Percentiles rank a stretch among this genome's conserved stretches.
Conservation (phyloP, 2,329 filamentous ascomycete genomes). For the Verruconis gallopava region DNA sequence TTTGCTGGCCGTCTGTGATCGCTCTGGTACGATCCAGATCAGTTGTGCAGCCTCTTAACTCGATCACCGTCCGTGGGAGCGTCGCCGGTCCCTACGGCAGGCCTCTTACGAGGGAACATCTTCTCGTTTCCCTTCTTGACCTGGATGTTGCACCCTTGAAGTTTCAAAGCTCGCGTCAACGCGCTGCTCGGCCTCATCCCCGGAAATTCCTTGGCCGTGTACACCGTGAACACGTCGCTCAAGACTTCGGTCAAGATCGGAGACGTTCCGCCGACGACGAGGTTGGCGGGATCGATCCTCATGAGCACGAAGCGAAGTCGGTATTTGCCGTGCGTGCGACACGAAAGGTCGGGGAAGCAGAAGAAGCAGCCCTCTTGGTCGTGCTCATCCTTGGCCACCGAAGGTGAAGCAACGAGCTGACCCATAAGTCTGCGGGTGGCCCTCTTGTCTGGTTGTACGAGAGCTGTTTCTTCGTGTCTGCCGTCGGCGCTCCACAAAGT, state of each 20-base stretch:
- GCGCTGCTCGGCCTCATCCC: slow-evolving; percentile 95
- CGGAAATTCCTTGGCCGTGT: slow-evolving; percentile 76
- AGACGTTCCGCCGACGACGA: slow-evolving; percentile 39
- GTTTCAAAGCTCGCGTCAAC: slow-evolving; percentile 98
- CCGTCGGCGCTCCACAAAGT: slow-evolving; percentile 61
- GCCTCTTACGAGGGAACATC: slow-evolving; percentile 29
- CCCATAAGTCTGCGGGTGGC: slow-evolving; percentile 70
- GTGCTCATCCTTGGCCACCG: slow-evolving; percentile 61
- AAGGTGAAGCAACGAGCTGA: slow-evolving; percentile 62
- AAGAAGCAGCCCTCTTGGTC: slow-evolving; percentile 69
- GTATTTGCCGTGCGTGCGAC: slow-evolving; percentile 64
- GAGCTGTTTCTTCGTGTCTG: slow-evolving; percentile 50
- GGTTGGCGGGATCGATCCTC: slow-evolving; percentile 50
- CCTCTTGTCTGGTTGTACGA: slow-evolving; percentile 57
- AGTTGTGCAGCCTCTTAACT: too few relatives aligned
- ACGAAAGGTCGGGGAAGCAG: slow-evolving; percentile 72
- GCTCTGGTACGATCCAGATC: too few relatives aligned
- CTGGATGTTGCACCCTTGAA: slow-evolving; percentile 90
- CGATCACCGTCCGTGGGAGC: too few relatives aligned
- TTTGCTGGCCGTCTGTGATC: too few relatives aligned
- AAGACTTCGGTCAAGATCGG: slow-evolving; percentile 40
- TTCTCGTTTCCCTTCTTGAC: slow-evolving; percentile 77
- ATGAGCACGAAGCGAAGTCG: slow-evolving; percentile 62
- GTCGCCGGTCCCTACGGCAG: slow-evolving; percentile 27
- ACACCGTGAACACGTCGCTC: slow-evolving; percentile 65